These are phyloP conservation scores for Typha latifolia DNA, from an alignment of 176 grass and related monocot genomes.

Conservation along the genomic window DNA sequence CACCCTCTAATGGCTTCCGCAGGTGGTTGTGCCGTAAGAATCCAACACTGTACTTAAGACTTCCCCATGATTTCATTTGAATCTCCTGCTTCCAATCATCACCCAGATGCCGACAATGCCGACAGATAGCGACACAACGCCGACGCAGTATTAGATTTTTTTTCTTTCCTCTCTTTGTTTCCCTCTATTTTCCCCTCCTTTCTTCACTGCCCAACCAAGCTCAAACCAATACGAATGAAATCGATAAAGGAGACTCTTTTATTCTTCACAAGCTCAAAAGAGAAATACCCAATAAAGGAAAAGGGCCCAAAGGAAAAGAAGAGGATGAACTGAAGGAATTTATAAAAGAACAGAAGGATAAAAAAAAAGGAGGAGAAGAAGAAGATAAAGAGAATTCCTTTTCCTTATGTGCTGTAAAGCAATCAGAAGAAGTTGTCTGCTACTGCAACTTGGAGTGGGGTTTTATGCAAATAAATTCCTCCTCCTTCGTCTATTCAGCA, in stretches of 20 bases:
- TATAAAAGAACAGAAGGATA: background rate
- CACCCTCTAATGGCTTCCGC: background rate
- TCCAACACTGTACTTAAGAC: constrained; percentile 23
- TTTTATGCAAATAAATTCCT: background rate
- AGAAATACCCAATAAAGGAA: background rate
- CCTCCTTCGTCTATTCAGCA: background rate
- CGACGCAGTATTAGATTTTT: constrained; percentile 23
- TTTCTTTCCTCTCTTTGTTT: too few relatives aligned
- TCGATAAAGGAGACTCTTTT: constrained; percentile 3
- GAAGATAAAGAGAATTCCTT: background rate
- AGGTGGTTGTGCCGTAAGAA: constrained; percentile 22
- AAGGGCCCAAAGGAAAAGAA: background rate
- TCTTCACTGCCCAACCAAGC: constrained; percentile 11
- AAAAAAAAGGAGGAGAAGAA: background rate
- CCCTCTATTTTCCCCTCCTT: background rate
- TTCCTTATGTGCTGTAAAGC: background rate
- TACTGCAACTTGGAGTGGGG: background rate
- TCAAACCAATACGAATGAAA: constrained; percentile 1
- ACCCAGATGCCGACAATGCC: constrained; percentile 34
- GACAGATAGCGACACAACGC: constrained; percentile 53
- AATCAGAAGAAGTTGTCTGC: background rate
- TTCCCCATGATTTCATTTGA: constrained; percentile 23
- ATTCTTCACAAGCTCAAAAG: background rate
- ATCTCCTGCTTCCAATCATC: constrained; percentile 54
- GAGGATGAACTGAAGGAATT: background rate